Base-by-base conservation (phyloP, 768 basidiomycete genomes). In the Tylopilus rubrobrunneus region DNA sequence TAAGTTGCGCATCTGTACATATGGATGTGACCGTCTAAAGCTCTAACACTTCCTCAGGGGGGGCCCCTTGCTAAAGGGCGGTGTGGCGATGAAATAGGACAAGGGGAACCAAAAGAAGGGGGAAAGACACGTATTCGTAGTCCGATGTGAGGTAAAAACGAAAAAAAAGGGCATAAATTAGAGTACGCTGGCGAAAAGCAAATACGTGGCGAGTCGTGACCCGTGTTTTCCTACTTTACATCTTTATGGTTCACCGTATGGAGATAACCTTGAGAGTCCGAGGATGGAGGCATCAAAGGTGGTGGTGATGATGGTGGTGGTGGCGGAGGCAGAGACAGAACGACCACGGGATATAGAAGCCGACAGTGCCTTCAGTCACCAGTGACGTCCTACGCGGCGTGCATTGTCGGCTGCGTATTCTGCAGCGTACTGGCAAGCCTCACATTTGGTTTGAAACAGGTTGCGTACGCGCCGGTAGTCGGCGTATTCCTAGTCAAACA, bases 361-460 rank as follows among this genome's bases (percentile, higher is more conserved):
- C n/a, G 58, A 44, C 43, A 19, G 28, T 21, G 46, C 47, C 37
- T 25, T 7, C 39, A 23, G 17, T 56, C 62, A 65, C 63, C 62
- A 62, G 23, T 39, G 53, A 28, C 53, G 58, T 8, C 56, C 69
- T n/a, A 64, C 51, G 55, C 61, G 64, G 45, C 62, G 71, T 50
- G 62, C 70, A 45, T 71, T 66, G 34, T 34, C 34, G 34, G 12
- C 9, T 34, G 34, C 34, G 14, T 34, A 34, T 56, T 73, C 73
- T 48, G 66, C 66, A n/a, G 19, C 19, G 19, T 42, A 64, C 56
- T 72, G 75, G 71, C 86, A 87, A 1, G 45, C 57, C 5, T 85
- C 85, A 70, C 86, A 87, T 52, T 78, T 73, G 53, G 78, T 77
- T 60, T 85, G 85, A 60, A 88, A 84, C 67, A 87, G 73, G 66